These are phyloP conservation scores for Eucalyptus caleyi DNA, from an alignment of 345 rosid species.

Conservation along the genomic window DNA sequence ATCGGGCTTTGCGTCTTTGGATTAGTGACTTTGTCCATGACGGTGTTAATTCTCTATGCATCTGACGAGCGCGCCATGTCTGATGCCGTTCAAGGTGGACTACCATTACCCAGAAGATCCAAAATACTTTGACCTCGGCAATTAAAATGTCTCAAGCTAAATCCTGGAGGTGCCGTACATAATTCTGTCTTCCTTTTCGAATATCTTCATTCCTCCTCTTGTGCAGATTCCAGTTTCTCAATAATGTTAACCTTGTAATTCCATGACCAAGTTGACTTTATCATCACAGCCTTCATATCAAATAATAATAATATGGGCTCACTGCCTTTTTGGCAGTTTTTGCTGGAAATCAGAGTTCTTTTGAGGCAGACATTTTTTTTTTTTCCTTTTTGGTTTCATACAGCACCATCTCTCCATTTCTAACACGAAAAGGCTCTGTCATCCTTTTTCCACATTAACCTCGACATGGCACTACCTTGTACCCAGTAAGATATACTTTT, in stretches of 20 bases:
- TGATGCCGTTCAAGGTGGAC: not conserved
- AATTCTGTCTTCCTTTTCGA: not conserved
- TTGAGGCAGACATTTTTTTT: too few species aligned
- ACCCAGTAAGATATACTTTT: too few species aligned
- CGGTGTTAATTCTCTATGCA: not conserved
- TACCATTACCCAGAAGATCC: not conserved
- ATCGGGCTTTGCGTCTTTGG: not conserved
- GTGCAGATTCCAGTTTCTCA: not conserved
- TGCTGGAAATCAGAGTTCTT: too few species aligned
- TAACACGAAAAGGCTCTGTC: not conserved
- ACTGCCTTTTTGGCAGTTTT: not conserved
- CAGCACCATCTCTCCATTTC: too few species aligned
- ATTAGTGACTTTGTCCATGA: not conserved
- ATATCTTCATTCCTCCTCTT: not conserved
- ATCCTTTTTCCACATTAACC: not conserved
- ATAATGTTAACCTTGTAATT: not conserved
- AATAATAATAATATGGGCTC: not conserved
- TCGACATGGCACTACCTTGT: not conserved
- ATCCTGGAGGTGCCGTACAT: not conserved
- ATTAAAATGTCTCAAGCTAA: not conserved
- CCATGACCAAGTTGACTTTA: not conserved
- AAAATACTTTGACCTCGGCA: not conserved
- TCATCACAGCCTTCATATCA: not conserved
- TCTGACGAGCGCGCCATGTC: not conserved
- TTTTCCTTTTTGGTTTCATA: too few species aligned